These are phyloP conservation scores for Skeletonema menzelii DNA, from an alignment of 108 stramenopile species.

Conservation along the genomic window DNA sequence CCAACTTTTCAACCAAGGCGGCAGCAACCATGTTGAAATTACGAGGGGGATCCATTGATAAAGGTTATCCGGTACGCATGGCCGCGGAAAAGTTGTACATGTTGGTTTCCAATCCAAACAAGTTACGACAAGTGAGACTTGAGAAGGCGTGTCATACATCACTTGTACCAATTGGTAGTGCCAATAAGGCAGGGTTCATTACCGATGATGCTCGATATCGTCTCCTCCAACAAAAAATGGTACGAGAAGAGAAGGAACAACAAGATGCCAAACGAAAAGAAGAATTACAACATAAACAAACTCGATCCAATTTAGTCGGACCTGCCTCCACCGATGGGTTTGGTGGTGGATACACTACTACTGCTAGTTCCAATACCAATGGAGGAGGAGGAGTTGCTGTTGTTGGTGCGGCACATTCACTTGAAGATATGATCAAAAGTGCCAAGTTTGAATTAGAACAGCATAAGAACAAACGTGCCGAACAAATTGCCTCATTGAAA, in stretches of 20 bases:
- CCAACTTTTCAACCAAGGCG: conserved; percentile 15
- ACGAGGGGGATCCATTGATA: conserved; percentile 42
- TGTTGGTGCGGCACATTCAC: conserved; percentile 45
- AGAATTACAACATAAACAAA: conserved; percentile 23
- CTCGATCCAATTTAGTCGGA: conserved; percentile 42
- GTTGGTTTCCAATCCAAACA: conserved; percentile 4
- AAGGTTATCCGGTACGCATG: conserved; percentile 33
- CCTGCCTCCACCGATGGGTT: conserved; percentile 36
- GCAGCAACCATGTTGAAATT: conserved; percentile 42
- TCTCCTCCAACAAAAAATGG: conserved; percentile 35
- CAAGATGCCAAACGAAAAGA: conserved; percentile 22
- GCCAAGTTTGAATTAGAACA: conserved; percentile 43
- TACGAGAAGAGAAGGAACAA: conserved; percentile 16
- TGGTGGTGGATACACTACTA: conserved; percentile 31
- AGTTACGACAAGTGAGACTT: conserved; percentile 24
- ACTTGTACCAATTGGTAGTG: conserved; percentile 44
- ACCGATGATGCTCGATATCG: conserved; percentile 37
- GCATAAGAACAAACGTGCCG: conserved; percentile 20
- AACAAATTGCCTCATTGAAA: conserved; percentile 23
- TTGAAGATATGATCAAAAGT: conserved; percentile 49
- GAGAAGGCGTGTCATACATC: conserved; percentile 10
- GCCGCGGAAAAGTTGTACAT: conserved; percentile 30
- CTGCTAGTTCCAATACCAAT: not conserved
- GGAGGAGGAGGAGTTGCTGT: conserved; percentile 16
- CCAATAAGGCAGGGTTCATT: conserved; percentile 41